Base-by-base conservation (phyloP, 1,284 basidiomycete species). In the Ustilago sp. region DNA sequence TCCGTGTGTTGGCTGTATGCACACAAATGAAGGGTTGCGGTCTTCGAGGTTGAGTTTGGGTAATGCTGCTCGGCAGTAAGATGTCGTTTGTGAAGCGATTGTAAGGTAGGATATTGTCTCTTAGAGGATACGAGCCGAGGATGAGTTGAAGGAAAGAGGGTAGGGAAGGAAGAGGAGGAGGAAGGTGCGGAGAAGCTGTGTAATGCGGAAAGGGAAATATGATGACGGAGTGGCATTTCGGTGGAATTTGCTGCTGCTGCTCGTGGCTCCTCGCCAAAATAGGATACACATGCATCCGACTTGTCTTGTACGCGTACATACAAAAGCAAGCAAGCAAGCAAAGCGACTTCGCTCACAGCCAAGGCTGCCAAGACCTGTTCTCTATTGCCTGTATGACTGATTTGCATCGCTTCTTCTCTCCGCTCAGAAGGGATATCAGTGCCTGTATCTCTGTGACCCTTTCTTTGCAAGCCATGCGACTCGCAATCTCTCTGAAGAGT, bases 211-310 rank as follows among this genome's bases (percentile, higher is more conserved):
- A 45, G 39, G 23, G 43, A n/a, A 19, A 45, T 45, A 45, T 11
- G 43, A 45, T 45, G 43, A 45, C 43, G 43, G 43, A 8, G n/a
- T 45, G 43, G 43, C 43, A 45, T 12, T 45, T 45, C n/a, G 23
- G 23, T 45, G 43, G 17, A 4, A 45, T 45, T 45, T 38, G 8
- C 36, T 38, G 9, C 36, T 9, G 39, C 39, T 41, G 39, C 45
- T 58, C 31, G 39, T 45, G 31, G 56, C 39, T 41, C 39, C 34
- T 58, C 32, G 56, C 56, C 56, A 58, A 58, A 58, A 58, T 48
- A 58, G 45, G 39, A n/a, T 15, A 41, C 56, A 58, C 43, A 28
- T 47, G 34, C 56, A 58, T 35, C 41, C 19, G 43, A 45, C 43
- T 19, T 19, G 43, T 19, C 43, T 45, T 45, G n/a, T 45, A 45